A percentile compares a stretch with the other conserved stretches of the same genome.
These are phyloP conservation scores for Pyricularia sp. DNA, from an alignment of 2,329 filamentous ascomycete genomes.

Conservation along the genomic window DNA sequence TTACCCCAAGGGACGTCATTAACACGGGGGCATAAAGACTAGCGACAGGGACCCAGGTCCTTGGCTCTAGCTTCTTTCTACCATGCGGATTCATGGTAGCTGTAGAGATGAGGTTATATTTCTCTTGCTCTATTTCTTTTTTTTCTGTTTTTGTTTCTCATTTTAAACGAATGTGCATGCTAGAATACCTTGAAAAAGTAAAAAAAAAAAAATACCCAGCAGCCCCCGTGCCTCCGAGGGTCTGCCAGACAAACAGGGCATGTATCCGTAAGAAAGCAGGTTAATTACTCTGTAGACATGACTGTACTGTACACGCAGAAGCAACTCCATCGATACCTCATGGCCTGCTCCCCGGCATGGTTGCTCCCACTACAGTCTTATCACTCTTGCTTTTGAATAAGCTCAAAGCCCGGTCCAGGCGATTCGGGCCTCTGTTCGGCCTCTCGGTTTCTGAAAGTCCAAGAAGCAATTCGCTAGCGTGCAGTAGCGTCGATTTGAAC, in stretches of 20 bases:
- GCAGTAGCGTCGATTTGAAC: not conserved
- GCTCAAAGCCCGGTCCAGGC: not conserved
- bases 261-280: too few species aligned
- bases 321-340: too few species aligned
- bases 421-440: not conserved
- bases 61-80: not conserved
- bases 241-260: too few species aligned
- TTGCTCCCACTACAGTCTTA: not conserved
- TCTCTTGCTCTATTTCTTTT: not conserved
- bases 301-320: not conserved
- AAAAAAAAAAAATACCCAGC: not conserved
- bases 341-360: not conserved
- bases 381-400: not conserved
- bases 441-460: not conserved
- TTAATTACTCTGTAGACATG: not conserved
- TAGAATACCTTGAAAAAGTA: not conserved
- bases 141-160: not conserved
- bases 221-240: too few species aligned
- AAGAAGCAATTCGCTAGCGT: not conserved
- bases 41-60: not conserved
- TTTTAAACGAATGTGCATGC: not conserved
- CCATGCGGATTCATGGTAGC: not conserved
- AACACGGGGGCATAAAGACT: not conserved
- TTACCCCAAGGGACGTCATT: not conserved
- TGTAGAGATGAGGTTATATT: not conserved